Evolutionary conservation across 768 basidiomycete species (phyloP), one percentile per base, ranked within the genome.

Genomic region (Amanita inopinata): DNA sequence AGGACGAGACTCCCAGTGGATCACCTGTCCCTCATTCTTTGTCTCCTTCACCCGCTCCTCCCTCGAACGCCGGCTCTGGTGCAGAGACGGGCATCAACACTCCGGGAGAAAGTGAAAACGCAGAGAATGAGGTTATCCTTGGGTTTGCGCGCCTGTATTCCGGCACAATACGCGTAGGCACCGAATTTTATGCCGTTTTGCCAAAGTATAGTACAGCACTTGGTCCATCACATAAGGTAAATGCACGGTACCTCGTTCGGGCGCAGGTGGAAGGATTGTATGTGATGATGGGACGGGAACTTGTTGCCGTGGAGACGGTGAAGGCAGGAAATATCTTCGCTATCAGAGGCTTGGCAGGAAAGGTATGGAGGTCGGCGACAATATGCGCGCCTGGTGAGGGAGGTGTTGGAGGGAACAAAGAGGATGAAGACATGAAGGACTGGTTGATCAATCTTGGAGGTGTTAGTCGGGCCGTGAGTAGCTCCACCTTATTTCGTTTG

Each of bases 261-360:
- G 70, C 80, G 17, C 68, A 65, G n/a, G 76, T 93, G 10, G 74
- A 79, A 45, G 80, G 78, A 4, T 61, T 99, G 39, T 99, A 97
- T 60, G 75, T 85, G 37, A 97, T 99, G 90, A 98, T 99, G 96
- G 96, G 96, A 2, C 67, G 89, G 32, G 93, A 97, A 55, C 70
- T 99, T n/a, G 79, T 88, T 0, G 70, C 81, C 0, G 88, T 94
- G 2, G 69, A 85, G 15, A 69, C 67, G 46, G 92, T 98, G 1
- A 74, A 74, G 22, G 92, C 96, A 1, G 96, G 96, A 5, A 93
- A 94, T 56, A 86, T 93, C 3, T 98, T 97, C 50, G 96, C 93
- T 2, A 78, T 97, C 48, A 81, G 69, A 49, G 94, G 96, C 0
- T 60, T 98, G 43, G 88, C 87, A 53, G 88, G 91, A 1, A 85